These are phyloP conservation scores for Iberis pinnata DNA, from an alignment of 345 rosid species.

Conservation along the genomic window DNA sequence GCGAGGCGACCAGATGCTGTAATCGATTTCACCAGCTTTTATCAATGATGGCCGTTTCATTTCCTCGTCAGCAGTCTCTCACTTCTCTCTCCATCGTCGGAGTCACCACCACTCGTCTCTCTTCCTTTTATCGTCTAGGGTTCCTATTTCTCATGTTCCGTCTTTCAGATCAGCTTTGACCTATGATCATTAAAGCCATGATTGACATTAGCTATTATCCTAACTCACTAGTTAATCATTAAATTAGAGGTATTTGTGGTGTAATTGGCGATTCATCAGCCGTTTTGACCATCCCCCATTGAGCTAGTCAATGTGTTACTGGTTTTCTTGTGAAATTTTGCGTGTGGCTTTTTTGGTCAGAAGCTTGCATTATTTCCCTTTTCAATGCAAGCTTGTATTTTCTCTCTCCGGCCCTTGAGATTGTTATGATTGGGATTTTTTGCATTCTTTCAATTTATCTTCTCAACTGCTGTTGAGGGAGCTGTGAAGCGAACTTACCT, in stretches of 20 bases:
- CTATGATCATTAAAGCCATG: not conserved
- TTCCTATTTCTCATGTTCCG: constrained; percentile 27
- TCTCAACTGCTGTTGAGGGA: constrained; percentile 39
- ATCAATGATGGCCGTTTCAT: constrained; percentile 17
- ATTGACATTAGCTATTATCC: not conserved
- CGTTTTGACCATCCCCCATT: too few species aligned
- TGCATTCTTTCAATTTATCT: constrained; percentile 39
- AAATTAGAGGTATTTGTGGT: not conserved
- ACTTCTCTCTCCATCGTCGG: constrained; percentile 28
- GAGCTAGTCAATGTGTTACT: not conserved
- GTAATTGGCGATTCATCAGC: not conserved
- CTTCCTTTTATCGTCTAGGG: constrained; percentile 29
- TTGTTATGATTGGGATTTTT: constrained; percentile 4
- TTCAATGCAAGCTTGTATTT: constrained; percentile 9
- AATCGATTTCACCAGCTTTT: constrained; percentile 35
- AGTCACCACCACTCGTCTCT: constrained; percentile 24
- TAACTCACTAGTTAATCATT: not conserved
- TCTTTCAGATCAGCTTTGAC: constrained; percentile 41
- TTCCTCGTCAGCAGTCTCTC: constrained; percentile 21
- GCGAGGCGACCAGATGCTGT: too few species aligned
- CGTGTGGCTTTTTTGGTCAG: too few species aligned
- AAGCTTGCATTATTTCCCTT: too few species aligned
- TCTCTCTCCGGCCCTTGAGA: constrained; percentile 2
- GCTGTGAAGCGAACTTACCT: constrained; percentile 9
- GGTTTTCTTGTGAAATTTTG: too few species aligned